phyloP scores from a whole-genome alignment of 169 alveolate species.

The Plasmodium gallinaceum region DNA sequence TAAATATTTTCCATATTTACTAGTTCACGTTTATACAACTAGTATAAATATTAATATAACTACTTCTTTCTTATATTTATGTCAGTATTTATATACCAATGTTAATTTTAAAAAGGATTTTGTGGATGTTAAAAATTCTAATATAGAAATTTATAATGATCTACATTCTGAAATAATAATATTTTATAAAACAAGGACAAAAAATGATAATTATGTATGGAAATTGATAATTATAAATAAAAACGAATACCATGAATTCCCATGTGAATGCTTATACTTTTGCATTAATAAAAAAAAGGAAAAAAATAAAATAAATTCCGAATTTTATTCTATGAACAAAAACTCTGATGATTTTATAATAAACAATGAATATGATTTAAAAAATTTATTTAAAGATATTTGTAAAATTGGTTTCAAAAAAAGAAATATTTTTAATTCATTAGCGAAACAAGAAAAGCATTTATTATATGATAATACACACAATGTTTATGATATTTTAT shows the following conservation, averaged over 20 bases:
- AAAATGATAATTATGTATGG: conserved; percentile 66
- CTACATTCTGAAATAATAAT: conserved; percentile 66
- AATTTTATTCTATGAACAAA: conserved; percentile 19
- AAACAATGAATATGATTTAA: conserved; percentile 54
- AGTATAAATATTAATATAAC: conserved; percentile 58
- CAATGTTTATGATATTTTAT: conserved; percentile 55
- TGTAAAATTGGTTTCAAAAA: conserved; percentile 56
- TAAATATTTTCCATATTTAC: conserved; percentile 46
- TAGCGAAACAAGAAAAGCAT: conserved; percentile 64
- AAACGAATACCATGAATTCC: conserved; percentile 66
- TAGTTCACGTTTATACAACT: conserved; percentile 37
- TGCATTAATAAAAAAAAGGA: conserved; percentile 64
- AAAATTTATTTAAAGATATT: conserved; percentile 46
- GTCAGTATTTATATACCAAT: conserved; percentile 33
- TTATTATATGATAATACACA: conserved; percentile 67
- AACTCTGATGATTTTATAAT: conserved; percentile 56
- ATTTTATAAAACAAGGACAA: conserved; percentile 69
- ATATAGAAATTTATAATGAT: conserved; percentile 67
- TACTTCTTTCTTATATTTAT: conserved; percentile 57
- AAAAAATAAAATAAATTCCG: conserved; percentile 31
- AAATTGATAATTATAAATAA: conserved; percentile 48
- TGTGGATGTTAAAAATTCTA: conserved; percentile 52
- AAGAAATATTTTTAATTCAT: conserved; percentile 22
- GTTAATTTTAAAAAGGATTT: conserved; percentile 57
- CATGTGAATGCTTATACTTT: conserved; percentile 68